These are phyloP conservation scores for Jaminaea rosea DNA, from an alignment of 1,284 basidiomycete species.

Conservation along the genomic window DNA sequence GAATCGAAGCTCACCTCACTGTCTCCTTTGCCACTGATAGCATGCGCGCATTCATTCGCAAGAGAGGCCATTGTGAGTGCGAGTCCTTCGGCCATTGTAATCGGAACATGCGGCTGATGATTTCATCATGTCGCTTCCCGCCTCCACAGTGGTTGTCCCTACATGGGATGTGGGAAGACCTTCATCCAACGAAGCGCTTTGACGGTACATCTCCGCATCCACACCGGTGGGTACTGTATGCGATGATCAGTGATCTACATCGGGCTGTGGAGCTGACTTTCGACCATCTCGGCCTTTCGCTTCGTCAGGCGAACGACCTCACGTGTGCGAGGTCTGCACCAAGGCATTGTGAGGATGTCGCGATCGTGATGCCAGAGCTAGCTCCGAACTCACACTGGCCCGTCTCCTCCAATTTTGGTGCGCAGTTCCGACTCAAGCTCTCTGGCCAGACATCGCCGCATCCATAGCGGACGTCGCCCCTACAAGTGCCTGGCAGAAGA, in stretches of 20 bases:
- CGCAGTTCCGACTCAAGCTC: slow-evolving; percentile 52
- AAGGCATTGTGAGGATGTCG: slow-evolving; percentile 37
- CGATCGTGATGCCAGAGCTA: neutral
- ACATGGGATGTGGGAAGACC: slow-evolving; percentile 35
- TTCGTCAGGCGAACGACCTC: slow-evolving; percentile 67
- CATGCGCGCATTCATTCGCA: slow-evolving; percentile 41
- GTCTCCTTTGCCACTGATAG: slow-evolving; percentile 9
- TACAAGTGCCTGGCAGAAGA: slow-evolving; percentile 43
- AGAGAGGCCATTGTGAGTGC: slow-evolving; percentile 29
- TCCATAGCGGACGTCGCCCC: slow-evolving; percentile 54
- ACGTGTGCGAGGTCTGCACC: slow-evolving; percentile 61
- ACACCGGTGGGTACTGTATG: no score
- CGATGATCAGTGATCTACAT: no score
- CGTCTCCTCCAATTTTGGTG: neutral
- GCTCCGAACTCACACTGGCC: neutral
- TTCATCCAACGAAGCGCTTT: slow-evolving; percentile 54
- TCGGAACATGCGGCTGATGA: neutral
- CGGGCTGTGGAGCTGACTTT: no score
- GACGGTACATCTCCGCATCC: slow-evolving; percentile 72
- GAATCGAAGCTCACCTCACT: neutral
- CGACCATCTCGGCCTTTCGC: no score
- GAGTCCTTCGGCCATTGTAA: neutral
- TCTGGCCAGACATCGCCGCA: slow-evolving; percentile 61
- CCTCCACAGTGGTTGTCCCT: slow-evolving; percentile 17
- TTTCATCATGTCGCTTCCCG: neutral